phyloP scores from a whole-genome alignment of 2,329 filamentous ascomycete genomes.

The Dothistroma pini region DNA sequence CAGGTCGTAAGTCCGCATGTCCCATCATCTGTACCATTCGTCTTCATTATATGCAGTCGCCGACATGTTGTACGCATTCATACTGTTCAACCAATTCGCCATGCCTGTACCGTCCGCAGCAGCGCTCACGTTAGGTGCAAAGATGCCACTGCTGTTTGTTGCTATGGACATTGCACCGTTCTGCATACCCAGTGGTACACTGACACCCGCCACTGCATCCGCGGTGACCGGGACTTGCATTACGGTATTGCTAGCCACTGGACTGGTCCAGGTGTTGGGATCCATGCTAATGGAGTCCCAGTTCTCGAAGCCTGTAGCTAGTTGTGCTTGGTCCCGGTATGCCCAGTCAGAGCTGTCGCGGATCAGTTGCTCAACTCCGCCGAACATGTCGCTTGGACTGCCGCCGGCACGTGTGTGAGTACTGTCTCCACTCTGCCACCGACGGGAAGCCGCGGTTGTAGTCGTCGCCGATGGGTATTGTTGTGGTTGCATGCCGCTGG shows the following conservation, averaged over 20 bases:
- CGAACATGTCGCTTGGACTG: constrained; percentile 54
- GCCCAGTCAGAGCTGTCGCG: constrained; percentile 61
- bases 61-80: constrained; percentile 30
- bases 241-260: constrained; percentile 1
- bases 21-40: constrained; percentile 41
- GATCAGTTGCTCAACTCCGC: constrained; percentile 58
- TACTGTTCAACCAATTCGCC: constrained; percentile 27
- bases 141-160: constrained; percentile 1
- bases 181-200: not conserved
- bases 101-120: constrained; percentile 12
- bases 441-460: constrained; percentile 17
- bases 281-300: constrained; percentile 45
- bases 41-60: constrained; percentile 38
- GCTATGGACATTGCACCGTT: constrained; percentile 1
- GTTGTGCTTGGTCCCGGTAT: constrained; percentile 58
- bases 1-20: not conserved
- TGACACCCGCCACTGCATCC: constrained; percentile 1
- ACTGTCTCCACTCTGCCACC: constrained; percentile 8
- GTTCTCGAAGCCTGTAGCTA: constrained; percentile 60
- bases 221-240: constrained; percentile 7
- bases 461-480: constrained; percentile 25
- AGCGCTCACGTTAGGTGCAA: not conserved
- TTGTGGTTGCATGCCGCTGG: constrained; percentile 22
- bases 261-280: constrained; percentile 15
- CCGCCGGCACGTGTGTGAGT: constrained; percentile 31